These are phyloP conservation scores for Inga leiocalycina DNA, from an alignment of 306 rosid genomes.

Conservation along the genomic window DNA sequence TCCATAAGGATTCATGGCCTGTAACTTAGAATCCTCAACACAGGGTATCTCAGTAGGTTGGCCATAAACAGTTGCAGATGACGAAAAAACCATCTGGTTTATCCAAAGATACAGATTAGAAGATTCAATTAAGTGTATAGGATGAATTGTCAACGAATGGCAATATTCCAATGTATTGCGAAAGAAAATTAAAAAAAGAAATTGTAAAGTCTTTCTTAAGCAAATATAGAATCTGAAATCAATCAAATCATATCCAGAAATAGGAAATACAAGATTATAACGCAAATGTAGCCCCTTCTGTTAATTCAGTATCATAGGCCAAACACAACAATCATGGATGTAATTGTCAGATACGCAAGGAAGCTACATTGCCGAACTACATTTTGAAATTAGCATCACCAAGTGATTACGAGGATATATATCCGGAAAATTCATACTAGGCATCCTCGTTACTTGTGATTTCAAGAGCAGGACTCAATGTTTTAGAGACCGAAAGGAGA, in stretches of 20 bases:
- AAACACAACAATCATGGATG: background rate
- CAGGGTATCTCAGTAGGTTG: constrained; percentile 72
- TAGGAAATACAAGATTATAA: background rate
- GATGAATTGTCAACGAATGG: background rate
- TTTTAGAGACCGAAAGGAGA: background rate
- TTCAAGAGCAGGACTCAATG: background rate
- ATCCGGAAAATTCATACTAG: background rate
- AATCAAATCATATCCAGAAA: background rate
- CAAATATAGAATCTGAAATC: background rate
- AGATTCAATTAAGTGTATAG: constrained; percentile 7
- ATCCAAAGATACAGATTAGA: constrained; percentile 19
- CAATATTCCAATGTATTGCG: background rate
- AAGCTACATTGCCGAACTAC: background rate
- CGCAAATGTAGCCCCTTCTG: background rate
- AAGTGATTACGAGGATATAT: background rate
- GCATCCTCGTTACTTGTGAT: background rate
- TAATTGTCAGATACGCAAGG: background rate
- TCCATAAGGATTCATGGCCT: constrained; percentile 81
- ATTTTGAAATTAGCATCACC: background rate
- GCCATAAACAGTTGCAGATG: constrained; percentile 82
- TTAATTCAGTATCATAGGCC: background rate
- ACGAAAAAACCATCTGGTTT: constrained; percentile 67
- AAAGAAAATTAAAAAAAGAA: background rate
- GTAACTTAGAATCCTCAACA: constrained; percentile 60
- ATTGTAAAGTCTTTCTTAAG: background rate